These are phyloP conservation scores for Stephania yunnanensis DNA, from an alignment of 164 flowering plant species.

Conservation along the genomic window DNA sequence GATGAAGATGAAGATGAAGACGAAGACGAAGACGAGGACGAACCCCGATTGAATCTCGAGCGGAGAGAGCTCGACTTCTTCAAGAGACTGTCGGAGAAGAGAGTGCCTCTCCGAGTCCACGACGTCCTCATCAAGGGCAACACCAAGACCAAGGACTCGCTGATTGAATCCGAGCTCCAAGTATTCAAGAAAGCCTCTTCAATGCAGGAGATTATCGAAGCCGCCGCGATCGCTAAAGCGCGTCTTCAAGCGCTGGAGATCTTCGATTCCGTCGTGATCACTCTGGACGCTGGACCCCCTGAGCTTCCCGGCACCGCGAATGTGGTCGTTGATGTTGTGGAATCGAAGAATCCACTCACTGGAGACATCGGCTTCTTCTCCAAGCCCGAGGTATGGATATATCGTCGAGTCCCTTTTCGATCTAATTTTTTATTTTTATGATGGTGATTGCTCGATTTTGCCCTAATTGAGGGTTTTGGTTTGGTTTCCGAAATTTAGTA, in stretches of 20 bases:
- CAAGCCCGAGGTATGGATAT: slow-evolving; percentile 87
- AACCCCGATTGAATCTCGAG: slow-evolving; percentile 20
- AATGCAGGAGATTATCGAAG: slow-evolving; percentile 67
- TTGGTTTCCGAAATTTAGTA: no score
- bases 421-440: not conserved
- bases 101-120: slow-evolving; percentile 62
- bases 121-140: slow-evolving; percentile 81
- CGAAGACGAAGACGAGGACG: slow-evolving; percentile 30
- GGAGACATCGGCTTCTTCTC: slow-evolving; percentile 70
- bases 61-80: slow-evolving; percentile 30
- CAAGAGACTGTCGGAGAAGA: slow-evolving; percentile 40
- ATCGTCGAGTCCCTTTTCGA: not conserved
- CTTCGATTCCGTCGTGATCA: slow-evolving; percentile 68
- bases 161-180: slow-evolving; percentile 65
- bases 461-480: not conserved
- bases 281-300: slow-evolving; percentile 81
- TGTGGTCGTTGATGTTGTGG: slow-evolving; percentile 67
- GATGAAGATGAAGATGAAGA: slow-evolving; percentile 33
- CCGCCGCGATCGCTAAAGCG: slow-evolving; percentile 42
- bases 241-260: slow-evolving; percentile 51
- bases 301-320: slow-evolving; percentile 84
- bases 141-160: slow-evolving; percentile 60
- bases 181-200: slow-evolving; percentile 39
- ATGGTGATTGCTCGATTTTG: not conserved
- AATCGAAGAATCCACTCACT: slow-evolving; percentile 45